Evolutionary conservation across 2,329 filamentous ascomycete species (phyloP), one percentile per base, ranked within the genome.

Genomic region (Geoglossum cookeanum): DNA sequence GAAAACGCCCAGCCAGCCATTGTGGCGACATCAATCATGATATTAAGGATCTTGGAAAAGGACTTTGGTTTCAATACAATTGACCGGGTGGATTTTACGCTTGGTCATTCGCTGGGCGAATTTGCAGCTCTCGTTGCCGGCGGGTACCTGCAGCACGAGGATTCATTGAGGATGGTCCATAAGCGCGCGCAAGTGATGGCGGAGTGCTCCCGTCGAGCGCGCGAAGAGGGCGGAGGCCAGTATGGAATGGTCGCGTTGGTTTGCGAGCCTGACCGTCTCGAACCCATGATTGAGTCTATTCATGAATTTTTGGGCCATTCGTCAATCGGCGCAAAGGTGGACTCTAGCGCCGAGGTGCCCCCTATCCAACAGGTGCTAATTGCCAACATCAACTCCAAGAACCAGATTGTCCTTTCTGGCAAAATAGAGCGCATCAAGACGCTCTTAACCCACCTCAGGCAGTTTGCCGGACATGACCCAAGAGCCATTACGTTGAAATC

Each of bases 191-290:
- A 89, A 66, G 80, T 84, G 62, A 94, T 96, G 88, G 81, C 84
- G 3, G 76, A 81, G 49, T 90, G 87, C 63, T 89, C 86, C 6
- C 72, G 72, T 62, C 73, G 77, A 29, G 86, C 87, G 3, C 74
- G 78, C 11, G 75, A 80, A 60, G 71, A 79, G 60, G 81, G 83
- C 61, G 86, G 86, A 58, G 85, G 86, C 61, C 85, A 89, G 63
- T 92, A 94, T 65, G 91, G 91, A 65, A 97, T 97, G 91, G 83
- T 96, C 2, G 91, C 91, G 3, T 74, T 96, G 9, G 84, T 97
- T 6, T 94, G 88, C 59, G 89, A 96, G 66, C 84, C 87, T 3
- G 78, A 83, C 61, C 85, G 88, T 66, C 77, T 96, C 59, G 70
- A 74, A 11, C 69, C 74, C 4, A 75, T 96, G 56, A 79, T 94